phyloP scores from a whole-genome alignment of 2,329 filamentous ascomycete genomes.

The Canariomyces notabilis region DNA sequence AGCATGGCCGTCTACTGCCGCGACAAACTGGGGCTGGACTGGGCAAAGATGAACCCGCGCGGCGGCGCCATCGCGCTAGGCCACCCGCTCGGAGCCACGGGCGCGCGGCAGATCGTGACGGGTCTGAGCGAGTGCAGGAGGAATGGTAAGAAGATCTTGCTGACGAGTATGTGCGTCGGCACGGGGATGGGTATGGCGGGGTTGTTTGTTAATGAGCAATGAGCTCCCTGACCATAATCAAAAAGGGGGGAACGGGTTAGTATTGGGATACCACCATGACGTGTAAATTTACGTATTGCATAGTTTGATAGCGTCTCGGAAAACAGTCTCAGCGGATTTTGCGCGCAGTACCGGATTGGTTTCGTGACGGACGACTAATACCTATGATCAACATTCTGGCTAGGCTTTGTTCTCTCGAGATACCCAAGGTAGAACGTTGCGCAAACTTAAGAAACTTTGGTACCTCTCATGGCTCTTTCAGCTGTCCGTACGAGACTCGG shows the following conservation, averaged over 20 bases:
- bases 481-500: too few relatives aligned
- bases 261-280: background rate
- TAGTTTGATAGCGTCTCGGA: background rate
- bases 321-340: background rate
- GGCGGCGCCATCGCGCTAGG: conserved; percentile 80
- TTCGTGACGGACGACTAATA: too few relatives aligned
- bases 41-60: conserved; percentile 72
- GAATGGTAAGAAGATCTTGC: conserved; percentile 81
- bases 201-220: conserved; percentile 56
- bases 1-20: conserved; percentile 96
- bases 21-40: conserved; percentile 64
- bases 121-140: conserved; percentile 79
- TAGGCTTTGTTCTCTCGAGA: too few relatives aligned
- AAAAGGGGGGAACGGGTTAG: too few relatives aligned
- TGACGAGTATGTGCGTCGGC: conserved; percentile 86
- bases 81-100: conserved; percentile 76
- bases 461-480: too few relatives aligned
- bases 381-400: too few relatives aligned
- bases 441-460: too few relatives aligned
- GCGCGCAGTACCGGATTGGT: background rate
- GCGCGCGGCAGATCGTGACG: conserved; percentile 79
- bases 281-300: background rate
- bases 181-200: conserved; percentile 66
- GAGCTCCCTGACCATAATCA: background rate
- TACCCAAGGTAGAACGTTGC: too few relatives aligned